Conservation (phyloP, 768 basidiomycete genomes). For the Pleurotus ostreatus region DNA sequence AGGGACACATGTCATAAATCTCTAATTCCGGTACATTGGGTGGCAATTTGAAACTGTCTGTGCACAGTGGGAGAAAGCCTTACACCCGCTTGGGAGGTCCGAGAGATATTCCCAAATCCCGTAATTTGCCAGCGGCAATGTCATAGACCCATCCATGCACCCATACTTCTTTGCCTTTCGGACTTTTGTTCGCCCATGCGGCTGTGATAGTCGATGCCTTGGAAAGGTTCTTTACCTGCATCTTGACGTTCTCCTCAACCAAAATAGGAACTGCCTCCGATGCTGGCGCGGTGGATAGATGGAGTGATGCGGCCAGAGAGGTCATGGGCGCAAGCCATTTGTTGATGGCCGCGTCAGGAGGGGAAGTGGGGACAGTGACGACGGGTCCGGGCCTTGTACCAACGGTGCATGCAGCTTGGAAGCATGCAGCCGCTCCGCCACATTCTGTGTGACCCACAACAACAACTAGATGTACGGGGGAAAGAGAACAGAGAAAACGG, state of each 20-base stretch:
- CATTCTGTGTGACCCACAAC: conserved; percentile 69
- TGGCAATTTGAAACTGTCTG: too few species aligned
- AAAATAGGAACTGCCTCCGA: conserved; percentile 25
- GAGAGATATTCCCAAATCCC: conserved; percentile 32
- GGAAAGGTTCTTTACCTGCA: conserved; percentile 30
- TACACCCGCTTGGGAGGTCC: conserved; percentile 8
- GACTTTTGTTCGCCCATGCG: conserved; percentile 21
- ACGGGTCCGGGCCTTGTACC: conserved; percentile 5
- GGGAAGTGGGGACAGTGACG: conserved; percentile 13
- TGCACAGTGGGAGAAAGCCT: background rate
- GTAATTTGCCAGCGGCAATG: conserved; percentile 35
- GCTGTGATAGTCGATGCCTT: conserved; percentile 24
- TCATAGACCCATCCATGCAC: conserved; percentile 54
- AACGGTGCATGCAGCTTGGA: conserved; percentile 20
- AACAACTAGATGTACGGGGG: conserved; percentile 37
- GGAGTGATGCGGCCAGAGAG: conserved; percentile 32
- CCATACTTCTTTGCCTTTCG: conserved; percentile 11
- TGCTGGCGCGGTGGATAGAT: conserved; percentile 17
- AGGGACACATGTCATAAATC: too few species aligned
- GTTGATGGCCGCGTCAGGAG: conserved; percentile 32
- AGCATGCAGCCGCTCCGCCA: conserved; percentile 50
- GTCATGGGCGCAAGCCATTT: conserved; percentile 57
- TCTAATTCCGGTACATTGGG: too few species aligned
- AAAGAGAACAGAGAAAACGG: background rate
- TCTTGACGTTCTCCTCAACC: conserved; percentile 37